A percentile compares a stretch with the other conserved stretches of the same genome.
phyloP scores from a whole-genome alignment of 805 yeast species.

The Wickerhamiella nectarea region DNA sequence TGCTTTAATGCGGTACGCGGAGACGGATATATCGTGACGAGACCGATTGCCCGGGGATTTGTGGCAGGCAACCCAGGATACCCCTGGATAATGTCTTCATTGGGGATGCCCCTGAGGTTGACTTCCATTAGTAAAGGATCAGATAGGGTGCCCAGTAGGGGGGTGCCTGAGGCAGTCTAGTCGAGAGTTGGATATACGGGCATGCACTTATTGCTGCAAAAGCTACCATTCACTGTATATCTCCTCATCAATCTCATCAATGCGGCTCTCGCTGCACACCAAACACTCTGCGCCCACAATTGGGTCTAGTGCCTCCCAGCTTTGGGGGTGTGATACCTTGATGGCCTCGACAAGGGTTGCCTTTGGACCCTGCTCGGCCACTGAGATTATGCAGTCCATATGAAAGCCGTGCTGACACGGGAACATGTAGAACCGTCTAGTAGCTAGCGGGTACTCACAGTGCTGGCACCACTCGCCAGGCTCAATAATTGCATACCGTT shows the following conservation, averaged over 20 bases:
- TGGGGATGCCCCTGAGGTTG: slow-evolving; percentile 27
- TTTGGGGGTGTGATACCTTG: neutral
- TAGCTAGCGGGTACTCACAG: slow-evolving; percentile 57
- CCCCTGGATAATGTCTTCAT: slow-evolving; percentile 30
- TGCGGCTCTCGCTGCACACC: slow-evolving; percentile 60
- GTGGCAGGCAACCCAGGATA: slow-evolving; percentile 33
- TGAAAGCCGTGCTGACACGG: slow-evolving; percentile 90
- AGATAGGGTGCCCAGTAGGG: too few relatives aligned
- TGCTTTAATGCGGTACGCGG: slow-evolving; percentile 6
- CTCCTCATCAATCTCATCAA: slow-evolving; percentile 55
- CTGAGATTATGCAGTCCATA: slow-evolving; percentile 66
- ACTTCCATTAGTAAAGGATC: slow-evolving; percentile 10
- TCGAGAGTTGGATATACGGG: too few relatives aligned
- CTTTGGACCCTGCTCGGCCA: slow-evolving; percentile 31
- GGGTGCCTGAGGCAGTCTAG: too few relatives aligned
- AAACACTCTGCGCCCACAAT: slow-evolving; percentile 55
- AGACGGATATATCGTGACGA: slow-evolving; percentile 25
- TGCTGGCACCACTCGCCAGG: slow-evolving; percentile 73
- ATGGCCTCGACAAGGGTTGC: neutral
- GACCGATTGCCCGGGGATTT: slow-evolving; percentile 30
- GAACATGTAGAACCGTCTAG: slow-evolving; percentile 62
- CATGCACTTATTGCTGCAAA: too few relatives aligned
- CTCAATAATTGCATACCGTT: slow-evolving; percentile 52
- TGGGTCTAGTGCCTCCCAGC: slow-evolving; percentile 33
- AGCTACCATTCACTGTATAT: slow-evolving; percentile 23